These are phyloP conservation scores for Ophiostoma ulmi DNA, from an alignment of 2,329 filamentous ascomycete species.

Conservation along the genomic window DNA sequence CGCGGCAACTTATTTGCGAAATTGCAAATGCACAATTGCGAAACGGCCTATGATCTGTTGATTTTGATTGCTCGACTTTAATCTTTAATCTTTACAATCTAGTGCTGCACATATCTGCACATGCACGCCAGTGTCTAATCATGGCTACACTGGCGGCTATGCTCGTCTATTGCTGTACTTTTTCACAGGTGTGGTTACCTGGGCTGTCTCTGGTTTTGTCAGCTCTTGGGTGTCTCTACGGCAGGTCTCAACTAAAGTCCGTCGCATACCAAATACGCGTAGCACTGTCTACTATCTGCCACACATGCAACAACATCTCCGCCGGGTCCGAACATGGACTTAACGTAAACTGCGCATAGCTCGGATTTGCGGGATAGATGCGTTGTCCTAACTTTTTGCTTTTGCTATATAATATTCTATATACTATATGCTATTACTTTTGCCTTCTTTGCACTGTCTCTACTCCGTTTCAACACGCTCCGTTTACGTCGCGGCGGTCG, in stretches of 20 bases:
- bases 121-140: background rate
- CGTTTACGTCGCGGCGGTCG: background rate
- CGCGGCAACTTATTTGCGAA: constrained; percentile 2
- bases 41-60: background rate
- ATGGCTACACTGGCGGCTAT: background rate
- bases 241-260: background rate
- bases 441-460: background rate
- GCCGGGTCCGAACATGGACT: constrained; percentile 23
- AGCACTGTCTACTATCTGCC: background rate
- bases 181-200: too few relatives aligned
- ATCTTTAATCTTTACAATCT: background rate
- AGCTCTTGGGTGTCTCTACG: background rate
- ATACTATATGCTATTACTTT: background rate
- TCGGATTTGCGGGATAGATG: constrained; percentile 15
- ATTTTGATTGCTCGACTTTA: background rate
- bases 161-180: background rate
- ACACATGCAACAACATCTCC: constrained; percentile 18
- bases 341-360: constrained; percentile 16
- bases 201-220: too few relatives aligned
- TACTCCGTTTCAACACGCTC: constrained; percentile 2
- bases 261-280: background rate
- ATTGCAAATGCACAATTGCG: background rate
- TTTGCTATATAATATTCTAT: background rate
- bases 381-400: background rate
- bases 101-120: background rate